Percentiles rank a stretch among this genome's conserved stretches.
Evolutionary conservation across 768 basidiomycete species (phyloP).

Genomic region (Paxillus ammoniavirescens): DNA sequence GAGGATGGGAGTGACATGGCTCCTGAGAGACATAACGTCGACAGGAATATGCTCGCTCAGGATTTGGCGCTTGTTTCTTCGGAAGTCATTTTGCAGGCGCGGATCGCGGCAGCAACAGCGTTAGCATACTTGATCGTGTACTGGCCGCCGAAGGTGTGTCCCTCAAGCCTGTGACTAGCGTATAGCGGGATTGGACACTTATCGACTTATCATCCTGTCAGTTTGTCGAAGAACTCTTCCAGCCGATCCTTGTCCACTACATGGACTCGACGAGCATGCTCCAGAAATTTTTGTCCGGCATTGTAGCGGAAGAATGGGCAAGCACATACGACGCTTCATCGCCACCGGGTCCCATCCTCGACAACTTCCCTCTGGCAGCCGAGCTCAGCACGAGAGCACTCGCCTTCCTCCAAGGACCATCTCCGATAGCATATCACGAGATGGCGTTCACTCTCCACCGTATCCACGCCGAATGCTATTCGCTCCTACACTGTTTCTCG

Average conservation of each 20-base stretch:
- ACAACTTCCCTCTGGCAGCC: conserved; percentile 57
- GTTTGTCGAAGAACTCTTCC: conserved; percentile 64
- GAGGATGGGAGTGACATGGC: conserved; percentile 41
- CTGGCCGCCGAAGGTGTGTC: conserved; percentile 61
- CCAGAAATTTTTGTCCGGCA: conserved; percentile 82
- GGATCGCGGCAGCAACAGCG: conserved; percentile 75
- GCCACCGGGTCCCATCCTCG: conserved; percentile 43
- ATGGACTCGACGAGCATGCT: conserved; percentile 87
- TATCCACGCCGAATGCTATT: conserved; percentile 75
- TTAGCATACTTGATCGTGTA: conserved; percentile 65
- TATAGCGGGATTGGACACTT: not conserved
- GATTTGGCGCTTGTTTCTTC: conserved; percentile 79
- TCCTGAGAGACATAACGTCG: conserved; percentile 85
- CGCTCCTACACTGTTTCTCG: conserved; percentile 78
- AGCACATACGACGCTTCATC: conserved; percentile 43
- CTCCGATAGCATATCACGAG: conserved; percentile 86
- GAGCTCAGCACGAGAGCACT: conserved; percentile 71
- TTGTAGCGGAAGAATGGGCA: conserved; percentile 93
- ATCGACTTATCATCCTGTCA: conserved; percentile 11
- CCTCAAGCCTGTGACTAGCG: not conserved
- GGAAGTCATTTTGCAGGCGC: conserved; percentile 76
- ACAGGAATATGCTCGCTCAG: conserved; percentile 92
- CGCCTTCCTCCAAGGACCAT: conserved; percentile 67
- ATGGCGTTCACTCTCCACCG: conserved; percentile 80
- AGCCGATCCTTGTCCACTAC: conserved; percentile 75